Conservation (phyloP, 75 land plant species). For the Isoetes taiwanensis region DNA sequence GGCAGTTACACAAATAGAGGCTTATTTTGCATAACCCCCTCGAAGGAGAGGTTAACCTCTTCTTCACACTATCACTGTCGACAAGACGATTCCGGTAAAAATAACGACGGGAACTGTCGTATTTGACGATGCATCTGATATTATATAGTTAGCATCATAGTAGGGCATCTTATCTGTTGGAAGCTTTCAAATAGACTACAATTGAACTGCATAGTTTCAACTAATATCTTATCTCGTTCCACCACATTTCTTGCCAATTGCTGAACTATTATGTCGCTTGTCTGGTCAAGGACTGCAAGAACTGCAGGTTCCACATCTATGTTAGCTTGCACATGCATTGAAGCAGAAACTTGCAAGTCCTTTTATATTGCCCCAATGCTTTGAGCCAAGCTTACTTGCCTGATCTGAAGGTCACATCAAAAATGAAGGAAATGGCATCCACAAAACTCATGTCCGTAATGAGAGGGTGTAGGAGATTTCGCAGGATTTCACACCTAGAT, state of each 20-base stretch:
- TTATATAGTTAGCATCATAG: slow-evolving; percentile 88
- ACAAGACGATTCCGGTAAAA: slow-evolving; percentile 84
- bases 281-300: slow-evolving; percentile 73
- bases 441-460: no score
- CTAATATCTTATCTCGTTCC: slow-evolving; percentile 74
- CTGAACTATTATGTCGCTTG: slow-evolving; percentile 67
- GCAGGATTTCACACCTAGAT: no score
- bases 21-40: no score
- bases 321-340: slow-evolving; percentile 41
- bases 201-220: slow-evolving; percentile 85
- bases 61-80: slow-evolving; percentile 85
- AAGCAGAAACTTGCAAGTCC: slow-evolving; percentile 63
- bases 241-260: slow-evolving; percentile 81
- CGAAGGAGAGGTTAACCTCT: no score
- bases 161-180: slow-evolving; percentile 95
- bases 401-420: slow-evolving; percentile 41
- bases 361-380: slow-evolving; percentile 59
- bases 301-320: slow-evolving; percentile 94
- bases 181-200: slow-evolving; percentile 95
- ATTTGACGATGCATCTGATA: slow-evolving; percentile 98
- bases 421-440: no score
- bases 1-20: no score
- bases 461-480: no score
- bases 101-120: slow-evolving; percentile 88
- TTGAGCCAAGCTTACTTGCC: slow-evolving; percentile 52